Evolutionary conservation across 768 basidiomycete species (phyloP).

Genomic region (Cystofilobasidium capitatum): DNA sequence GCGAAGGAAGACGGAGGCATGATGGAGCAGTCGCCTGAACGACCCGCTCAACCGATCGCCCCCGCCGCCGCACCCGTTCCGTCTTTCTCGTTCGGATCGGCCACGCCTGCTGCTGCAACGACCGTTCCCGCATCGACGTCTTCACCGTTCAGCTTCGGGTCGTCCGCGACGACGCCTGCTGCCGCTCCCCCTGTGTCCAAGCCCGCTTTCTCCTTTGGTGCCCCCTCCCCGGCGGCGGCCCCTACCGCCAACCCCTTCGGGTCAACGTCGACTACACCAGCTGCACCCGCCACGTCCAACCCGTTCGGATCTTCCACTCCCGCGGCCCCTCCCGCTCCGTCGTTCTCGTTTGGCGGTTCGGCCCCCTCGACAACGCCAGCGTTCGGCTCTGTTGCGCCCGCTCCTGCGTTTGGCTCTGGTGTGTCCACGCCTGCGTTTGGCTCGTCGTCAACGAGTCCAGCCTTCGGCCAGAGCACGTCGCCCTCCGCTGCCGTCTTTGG

Average conservation of each 20-base stretch:
- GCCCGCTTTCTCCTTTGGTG: too few species aligned
- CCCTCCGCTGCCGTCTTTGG: not conserved
- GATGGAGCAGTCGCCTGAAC: not conserved
- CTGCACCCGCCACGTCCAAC: too few species aligned
- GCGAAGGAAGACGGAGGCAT: not conserved
- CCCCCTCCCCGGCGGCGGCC: too few species aligned
- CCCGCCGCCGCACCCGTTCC: not conserved
- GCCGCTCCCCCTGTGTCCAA: not conserved
- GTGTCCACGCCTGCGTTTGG: not conserved
- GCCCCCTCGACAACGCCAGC: too few species aligned
- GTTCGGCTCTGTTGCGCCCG: not conserved
- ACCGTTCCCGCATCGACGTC: not conserved
- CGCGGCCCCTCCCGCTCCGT: too few species aligned
- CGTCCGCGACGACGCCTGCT: not conserved
- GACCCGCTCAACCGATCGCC: not conserved
- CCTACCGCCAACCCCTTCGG: too few species aligned
- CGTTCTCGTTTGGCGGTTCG: too few species aligned
- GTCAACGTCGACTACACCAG: too few species aligned
- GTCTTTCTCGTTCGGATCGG: not conserved
- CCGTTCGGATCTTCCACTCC: too few species aligned
- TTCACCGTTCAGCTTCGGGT: not conserved
- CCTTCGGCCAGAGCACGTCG: not conserved
- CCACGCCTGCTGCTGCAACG: not conserved
- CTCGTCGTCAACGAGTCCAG: not conserved
- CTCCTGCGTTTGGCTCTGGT: slow-evolving; percentile 2